phyloP scores from a whole-genome alignment of 169 alveolate species.

The Cryptosporidium felis region DNA sequence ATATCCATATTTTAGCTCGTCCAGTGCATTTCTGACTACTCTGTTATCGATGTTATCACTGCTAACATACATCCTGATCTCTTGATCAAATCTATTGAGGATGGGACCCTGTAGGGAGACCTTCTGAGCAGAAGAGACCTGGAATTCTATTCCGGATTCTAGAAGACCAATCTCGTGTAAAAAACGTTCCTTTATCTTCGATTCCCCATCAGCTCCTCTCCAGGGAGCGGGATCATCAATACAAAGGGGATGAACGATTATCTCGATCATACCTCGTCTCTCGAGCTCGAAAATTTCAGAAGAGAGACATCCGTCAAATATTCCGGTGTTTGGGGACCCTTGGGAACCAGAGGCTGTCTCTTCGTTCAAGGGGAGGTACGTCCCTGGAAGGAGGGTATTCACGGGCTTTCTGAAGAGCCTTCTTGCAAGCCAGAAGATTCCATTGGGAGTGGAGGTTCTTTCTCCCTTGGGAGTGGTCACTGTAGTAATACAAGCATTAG shows the following conservation, averaged over 20 bases:
- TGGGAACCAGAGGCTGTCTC: background rate
- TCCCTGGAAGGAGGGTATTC: slow-evolving; percentile 43
- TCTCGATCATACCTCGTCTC: slow-evolving; percentile 42
- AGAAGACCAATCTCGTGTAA: slow-evolving; percentile 47
- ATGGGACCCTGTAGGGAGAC: slow-evolving; percentile 44
- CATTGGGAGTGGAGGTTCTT: slow-evolving; percentile 16
- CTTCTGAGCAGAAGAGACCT: background rate
- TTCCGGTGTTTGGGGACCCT: background rate
- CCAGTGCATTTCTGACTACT: slow-evolving; percentile 25
- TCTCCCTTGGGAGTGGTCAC: slow-evolving; percentile 68
- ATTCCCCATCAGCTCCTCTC: slow-evolving; percentile 67
- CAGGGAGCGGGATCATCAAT: slow-evolving; percentile 66
- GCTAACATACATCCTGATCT: slow-evolving; percentile 27
- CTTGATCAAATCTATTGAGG: slow-evolving; percentile 57
- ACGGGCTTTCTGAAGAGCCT: slow-evolving; percentile 63
- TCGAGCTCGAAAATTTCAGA: slow-evolving; percentile 55
- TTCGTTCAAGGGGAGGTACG: slow-evolving; percentile 41
- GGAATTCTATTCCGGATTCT: slow-evolving; percentile 17
- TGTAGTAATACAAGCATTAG: slow-evolving; percentile 58
- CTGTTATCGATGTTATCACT: slow-evolving; percentile 66
- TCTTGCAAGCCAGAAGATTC: slow-evolving; percentile 41
- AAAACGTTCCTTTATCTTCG: slow-evolving; percentile 49
- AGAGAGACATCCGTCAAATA: slow-evolving; percentile 52
- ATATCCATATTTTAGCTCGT: slow-evolving; percentile 57
- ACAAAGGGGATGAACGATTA: slow-evolving; percentile 49